These are phyloP conservation scores for Colletotrichum eremochloae DNA, from an alignment of 2,329 filamentous ascomycete genomes.

Conservation along the genomic window DNA sequence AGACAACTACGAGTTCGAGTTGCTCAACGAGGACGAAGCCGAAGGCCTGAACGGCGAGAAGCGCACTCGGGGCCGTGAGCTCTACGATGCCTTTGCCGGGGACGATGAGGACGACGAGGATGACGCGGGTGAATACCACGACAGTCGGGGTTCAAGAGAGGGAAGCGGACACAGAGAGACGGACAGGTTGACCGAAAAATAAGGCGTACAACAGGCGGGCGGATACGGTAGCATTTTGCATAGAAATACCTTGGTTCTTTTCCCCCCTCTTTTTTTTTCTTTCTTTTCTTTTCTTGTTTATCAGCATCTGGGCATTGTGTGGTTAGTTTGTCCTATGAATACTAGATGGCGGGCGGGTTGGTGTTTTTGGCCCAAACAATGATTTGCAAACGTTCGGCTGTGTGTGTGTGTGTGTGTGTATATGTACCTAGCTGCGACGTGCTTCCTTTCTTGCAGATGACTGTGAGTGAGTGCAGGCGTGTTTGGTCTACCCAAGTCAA, in stretches of 20 bases:
- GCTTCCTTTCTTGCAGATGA: background rate
- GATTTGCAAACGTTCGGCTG: slow-evolving; percentile 5
- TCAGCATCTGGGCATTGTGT: slow-evolving; percentile 44
- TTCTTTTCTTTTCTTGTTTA: slow-evolving; percentile 28
- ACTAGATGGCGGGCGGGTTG: slow-evolving; percentile 17
- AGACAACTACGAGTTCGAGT: slow-evolving; percentile 94
- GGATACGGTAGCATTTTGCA: slow-evolving; percentile 36
- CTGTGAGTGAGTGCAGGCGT: background rate
- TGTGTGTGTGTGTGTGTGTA: background rate
- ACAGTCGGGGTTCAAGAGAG: slow-evolving; percentile 42
- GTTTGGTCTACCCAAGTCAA: slow-evolving; percentile 2
- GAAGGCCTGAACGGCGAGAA: slow-evolving; percentile 66
- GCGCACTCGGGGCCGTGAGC: slow-evolving; percentile 81
- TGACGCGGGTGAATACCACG: slow-evolving; percentile 57
- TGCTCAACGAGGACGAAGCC: slow-evolving; percentile 85
- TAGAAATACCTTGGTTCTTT: slow-evolving; percentile 32
- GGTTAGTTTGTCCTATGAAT: slow-evolving; percentile 44
- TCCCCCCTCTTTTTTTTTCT: slow-evolving; percentile 10
- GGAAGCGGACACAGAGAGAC: slow-evolving; percentile 37
- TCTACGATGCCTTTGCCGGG: slow-evolving; percentile 98
- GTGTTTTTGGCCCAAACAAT: slow-evolving; percentile 30
- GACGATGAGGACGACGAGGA: slow-evolving; percentile 81
- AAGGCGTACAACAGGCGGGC: slow-evolving; percentile 26
- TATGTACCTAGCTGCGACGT: background rate
- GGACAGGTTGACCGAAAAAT: slow-evolving; percentile 43